Conservation (phyloP, 768 basidiomycete genomes). For the Leccinum subtestaceum region DNA sequence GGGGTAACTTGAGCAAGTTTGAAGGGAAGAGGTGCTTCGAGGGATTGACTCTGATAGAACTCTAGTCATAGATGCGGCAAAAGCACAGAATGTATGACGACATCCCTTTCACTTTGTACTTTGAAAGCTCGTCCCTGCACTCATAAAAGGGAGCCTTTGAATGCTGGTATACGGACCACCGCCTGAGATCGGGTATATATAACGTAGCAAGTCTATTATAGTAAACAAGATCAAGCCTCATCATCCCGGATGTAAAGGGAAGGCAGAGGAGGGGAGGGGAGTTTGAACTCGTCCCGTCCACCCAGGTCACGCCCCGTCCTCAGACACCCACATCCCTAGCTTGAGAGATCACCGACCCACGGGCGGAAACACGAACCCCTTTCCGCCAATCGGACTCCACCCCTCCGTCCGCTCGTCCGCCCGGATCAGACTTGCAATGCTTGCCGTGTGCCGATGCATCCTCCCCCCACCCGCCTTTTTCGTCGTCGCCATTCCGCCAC, state of each 20-base stretch:
- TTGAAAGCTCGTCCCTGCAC: no score
- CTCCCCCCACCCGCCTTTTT: constrained; percentile 25
- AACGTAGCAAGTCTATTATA: no score
- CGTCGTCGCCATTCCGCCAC: constrained; percentile 4
- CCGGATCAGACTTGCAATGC: constrained; percentile 78
- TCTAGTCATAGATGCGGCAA: no score
- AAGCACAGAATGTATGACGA: no score
- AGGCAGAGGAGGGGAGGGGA: background rate
- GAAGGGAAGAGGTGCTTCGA: no score
- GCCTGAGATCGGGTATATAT: no score
- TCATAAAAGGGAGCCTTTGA: no score
- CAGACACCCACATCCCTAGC: background rate
- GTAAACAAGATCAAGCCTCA: background rate
- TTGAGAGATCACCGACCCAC: constrained; percentile 20
- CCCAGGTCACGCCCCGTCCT: no score
- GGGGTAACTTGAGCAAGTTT: no score
- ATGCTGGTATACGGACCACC: no score
- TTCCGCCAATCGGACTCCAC: constrained; percentile 70
- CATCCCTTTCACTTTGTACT: no score
- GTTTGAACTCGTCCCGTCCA: background rate
- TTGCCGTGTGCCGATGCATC: constrained; percentile 76
- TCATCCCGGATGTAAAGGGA: background rate
- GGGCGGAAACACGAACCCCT: constrained; percentile 51
- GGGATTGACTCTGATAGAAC: no score
- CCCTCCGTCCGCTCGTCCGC: constrained; percentile 75